These are phyloP conservation scores for Aspergillus bertholletiae DNA, from an alignment of 495 filamentous ascomycete species.

Conservation along the genomic window DNA sequence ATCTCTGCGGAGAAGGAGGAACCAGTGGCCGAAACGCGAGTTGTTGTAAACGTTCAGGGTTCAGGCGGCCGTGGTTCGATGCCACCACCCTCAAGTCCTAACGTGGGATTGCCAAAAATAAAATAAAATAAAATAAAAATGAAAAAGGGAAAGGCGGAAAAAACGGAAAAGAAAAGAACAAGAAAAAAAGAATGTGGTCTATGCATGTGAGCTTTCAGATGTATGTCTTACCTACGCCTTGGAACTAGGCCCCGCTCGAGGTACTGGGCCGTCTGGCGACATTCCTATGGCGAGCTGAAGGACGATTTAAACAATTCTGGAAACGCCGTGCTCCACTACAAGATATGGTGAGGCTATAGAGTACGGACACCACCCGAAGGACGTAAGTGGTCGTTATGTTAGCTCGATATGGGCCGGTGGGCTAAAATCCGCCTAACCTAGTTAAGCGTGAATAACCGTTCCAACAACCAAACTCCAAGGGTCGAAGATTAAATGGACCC, in stretches of 20 bases:
- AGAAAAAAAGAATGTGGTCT: background rate
- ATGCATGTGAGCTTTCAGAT: background rate
- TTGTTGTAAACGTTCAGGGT: background rate
- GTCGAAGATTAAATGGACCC: slow-evolving; percentile 3
- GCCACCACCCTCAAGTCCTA: background rate
- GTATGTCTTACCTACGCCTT: background rate
- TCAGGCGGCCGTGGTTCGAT: background rate
- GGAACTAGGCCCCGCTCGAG: background rate
- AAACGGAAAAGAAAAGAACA: background rate
- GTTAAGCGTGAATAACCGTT: slow-evolving; percentile 4
- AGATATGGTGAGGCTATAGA: background rate
- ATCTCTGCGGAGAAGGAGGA: background rate
- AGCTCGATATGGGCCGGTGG: no score
- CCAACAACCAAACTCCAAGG: background rate
- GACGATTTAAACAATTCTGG: background rate
- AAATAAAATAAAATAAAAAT: background rate
- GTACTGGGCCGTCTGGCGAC: background rate
- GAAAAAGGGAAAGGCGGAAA: background rate
- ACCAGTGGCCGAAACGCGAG: background rate
- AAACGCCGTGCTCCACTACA: background rate
- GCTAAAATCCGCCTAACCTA: background rate
- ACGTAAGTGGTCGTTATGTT: background rate
- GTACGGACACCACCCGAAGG: background rate
- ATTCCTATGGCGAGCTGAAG: background rate
- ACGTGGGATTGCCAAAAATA: no score